Conservation (phyloP, 129 eudicot species). For the Sambucus nigra region DNA sequence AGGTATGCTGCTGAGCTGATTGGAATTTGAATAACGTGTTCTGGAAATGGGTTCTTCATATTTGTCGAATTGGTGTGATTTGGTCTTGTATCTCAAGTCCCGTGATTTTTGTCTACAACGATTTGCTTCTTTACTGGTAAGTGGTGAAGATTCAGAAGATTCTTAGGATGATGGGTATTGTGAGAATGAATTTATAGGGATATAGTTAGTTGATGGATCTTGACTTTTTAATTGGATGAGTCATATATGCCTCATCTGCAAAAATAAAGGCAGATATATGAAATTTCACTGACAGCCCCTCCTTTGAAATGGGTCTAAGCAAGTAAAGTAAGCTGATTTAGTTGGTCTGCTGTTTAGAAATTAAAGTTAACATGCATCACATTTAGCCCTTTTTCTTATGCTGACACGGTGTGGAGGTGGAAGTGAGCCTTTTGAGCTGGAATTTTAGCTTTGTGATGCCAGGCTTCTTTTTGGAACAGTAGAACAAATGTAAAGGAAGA, state of each 20-base stretch:
- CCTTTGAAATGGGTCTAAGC: not conserved
- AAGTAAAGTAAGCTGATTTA: not conserved
- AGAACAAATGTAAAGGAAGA: not conserved
- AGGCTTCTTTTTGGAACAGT: constrained; percentile 1
- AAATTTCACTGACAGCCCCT: not conserved
- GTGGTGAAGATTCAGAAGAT: not conserved
- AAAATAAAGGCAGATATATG: not conserved
- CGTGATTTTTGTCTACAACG: not conserved
- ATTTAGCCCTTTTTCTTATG: constrained; percentile 4
- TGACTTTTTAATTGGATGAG: constrained; percentile 3
- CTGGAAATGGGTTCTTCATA: not conserved
- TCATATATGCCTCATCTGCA: constrained; percentile 2
- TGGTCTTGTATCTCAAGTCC: not conserved
- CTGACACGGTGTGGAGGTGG: constrained; percentile 13
- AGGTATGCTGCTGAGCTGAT: not conserved
- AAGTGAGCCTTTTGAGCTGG: constrained; percentile 8
- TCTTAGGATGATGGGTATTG: not conserved
- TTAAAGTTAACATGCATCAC: not conserved
- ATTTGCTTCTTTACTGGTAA: not conserved
- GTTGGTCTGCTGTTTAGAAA: constrained; percentile 2
- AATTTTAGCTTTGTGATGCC: constrained; percentile 8
- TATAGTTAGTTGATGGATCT: not conserved
- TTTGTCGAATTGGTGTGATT: not conserved
- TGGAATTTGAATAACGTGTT: not conserved
- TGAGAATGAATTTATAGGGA: not conserved